These are phyloP conservation scores for Arthrobotrys iridis DNA, from an alignment of 2,329 filamentous ascomycete genomes.

Conservation along the genomic window DNA sequence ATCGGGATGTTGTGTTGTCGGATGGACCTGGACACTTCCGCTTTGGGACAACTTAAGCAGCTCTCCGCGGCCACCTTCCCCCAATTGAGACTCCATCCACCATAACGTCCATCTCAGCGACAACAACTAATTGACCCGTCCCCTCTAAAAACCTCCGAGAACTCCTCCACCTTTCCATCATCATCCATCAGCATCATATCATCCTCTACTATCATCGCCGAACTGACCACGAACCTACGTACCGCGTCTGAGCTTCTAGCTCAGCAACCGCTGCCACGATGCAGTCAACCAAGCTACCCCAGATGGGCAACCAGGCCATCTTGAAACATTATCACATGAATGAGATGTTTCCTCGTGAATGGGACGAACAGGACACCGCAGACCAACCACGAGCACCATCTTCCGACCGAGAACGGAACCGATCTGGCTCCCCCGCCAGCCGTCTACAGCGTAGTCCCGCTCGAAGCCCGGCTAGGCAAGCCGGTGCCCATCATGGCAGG, in stretches of 20 bases:
- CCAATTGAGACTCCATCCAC: neutral
- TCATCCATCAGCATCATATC: neutral
- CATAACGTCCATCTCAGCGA: neutral
- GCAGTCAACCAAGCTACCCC: conserved; percentile 33
- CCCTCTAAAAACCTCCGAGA: neutral
- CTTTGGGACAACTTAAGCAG: conserved; percentile 27
- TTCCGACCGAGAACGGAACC: conserved; percentile 24
- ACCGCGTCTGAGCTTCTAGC: conserved; percentile 26
- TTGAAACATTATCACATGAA: conserved; percentile 58
- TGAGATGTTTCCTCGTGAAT: conserved; percentile 57
- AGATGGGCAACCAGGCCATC: conserved; percentile 56
- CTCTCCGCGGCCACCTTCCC: conserved; percentile 29
- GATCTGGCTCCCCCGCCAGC: conserved; percentile 35
- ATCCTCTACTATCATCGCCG: neutral
- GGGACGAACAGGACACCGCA: conserved; percentile 56
- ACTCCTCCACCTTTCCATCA: neutral
- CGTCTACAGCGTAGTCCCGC: conserved; percentile 39
- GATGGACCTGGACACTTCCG: neutral
- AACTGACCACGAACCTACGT: neutral
- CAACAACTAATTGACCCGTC: neutral
- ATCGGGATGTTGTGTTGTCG: conserved; percentile 12
- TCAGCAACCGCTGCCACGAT: conserved; percentile 11
- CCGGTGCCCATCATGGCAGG: conserved; percentile 7
- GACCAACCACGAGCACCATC: conserved; percentile 15
- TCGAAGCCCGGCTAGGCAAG: conserved; percentile 29